Percentiles rank a stretch among this genome's conserved stretches.
Evolutionary conservation across 352 stramenopile genomes (phyloP).

Genomic region (Phytophthora idaei): DNA sequence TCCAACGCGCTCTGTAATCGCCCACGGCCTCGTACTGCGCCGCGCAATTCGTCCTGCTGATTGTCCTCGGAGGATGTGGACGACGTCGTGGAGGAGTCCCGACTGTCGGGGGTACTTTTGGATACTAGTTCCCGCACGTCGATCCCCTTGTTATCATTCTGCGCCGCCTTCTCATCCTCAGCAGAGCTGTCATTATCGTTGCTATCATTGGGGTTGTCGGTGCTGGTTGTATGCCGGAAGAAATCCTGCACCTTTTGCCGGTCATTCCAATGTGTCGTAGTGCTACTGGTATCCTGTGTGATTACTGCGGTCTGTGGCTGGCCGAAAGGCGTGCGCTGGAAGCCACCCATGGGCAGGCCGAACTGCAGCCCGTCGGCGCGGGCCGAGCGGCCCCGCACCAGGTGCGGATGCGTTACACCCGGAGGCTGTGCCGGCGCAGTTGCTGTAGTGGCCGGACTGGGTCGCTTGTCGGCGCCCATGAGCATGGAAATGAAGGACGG

Average conservation of each 20-base stretch:
- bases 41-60: constrained; percentile 21
- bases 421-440: background rate
- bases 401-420: constrained; percentile 23
- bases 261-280: constrained; percentile 44
- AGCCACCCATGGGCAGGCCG: constrained; percentile 33
- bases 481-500: constrained; percentile 70
- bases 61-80: constrained; percentile 40
- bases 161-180: constrained; percentile 32
- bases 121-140: constrained; percentile 61
- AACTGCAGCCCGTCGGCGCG: constrained; percentile 38
- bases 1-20: constrained; percentile 28
- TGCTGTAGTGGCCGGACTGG: constrained; percentile 2
- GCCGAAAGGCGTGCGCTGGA: constrained; percentile 29
- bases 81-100: constrained; percentile 33
- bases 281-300: constrained; percentile 6
- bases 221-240: constrained; percentile 49
- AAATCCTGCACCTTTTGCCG: constrained; percentile 64
- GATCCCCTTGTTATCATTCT: constrained; percentile 62
- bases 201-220: constrained; percentile 1
- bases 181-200: background rate
- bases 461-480: constrained; percentile 41
- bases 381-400: constrained; percentile 20
- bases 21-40: constrained; percentile 11
- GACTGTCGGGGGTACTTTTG: constrained; percentile 30
- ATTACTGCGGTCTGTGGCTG: constrained; percentile 16